Evolutionary conservation across 768 basidiomycete genomes (phyloP), one percentile per base, ranked within the genome.

Genomic region (Auricularia auricula-judae): DNA sequence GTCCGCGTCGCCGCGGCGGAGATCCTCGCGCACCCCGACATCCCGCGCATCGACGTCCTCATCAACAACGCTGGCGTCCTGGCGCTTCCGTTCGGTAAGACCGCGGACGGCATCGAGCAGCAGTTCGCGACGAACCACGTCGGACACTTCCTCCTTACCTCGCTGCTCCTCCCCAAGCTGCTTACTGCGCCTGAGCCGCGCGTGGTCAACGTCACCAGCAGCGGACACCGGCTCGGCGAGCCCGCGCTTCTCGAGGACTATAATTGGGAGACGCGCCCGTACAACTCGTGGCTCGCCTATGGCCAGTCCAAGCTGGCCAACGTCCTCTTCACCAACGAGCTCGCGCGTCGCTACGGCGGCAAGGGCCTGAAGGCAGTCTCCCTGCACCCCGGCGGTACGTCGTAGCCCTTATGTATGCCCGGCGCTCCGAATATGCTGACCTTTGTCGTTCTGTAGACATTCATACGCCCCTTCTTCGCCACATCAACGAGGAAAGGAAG

Each of bases 261-360:
- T 23, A 62, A 39, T 29, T 62, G 61, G 36, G 39, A 47, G 23
- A 47, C 61, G 43, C 16, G 35, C 18, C 14, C 33, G 35, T 47
- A 47, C 36, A 39, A 62, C 39, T 12, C 16, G 10, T 59, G 21
- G 23, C 5, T 29, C 23, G 56, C 23, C 14, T 62, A 51, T 16
- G 60, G 51, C 42, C 65, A 65, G 36, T 59, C 61, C 42, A 68
- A 68, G 64, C 64, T 68, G 16, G 63, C 67, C 8, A 68, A 68
- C 56, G 63, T 68, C 51, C 66, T 68, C 53, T 68, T 67, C 58
- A 42, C 67, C 8, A 65, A 64, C 34, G 67, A 66, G 62, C 67
- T 68, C 36, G 61, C 62, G 29, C 29, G 34, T 5, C 21, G 56
- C 11, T 44, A 11, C 43, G 43, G 43, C 0, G 11, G 11, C 21